Base-by-base conservation (phyloP, 805 yeast genomes). In the Pichia ethanolica region DNA sequence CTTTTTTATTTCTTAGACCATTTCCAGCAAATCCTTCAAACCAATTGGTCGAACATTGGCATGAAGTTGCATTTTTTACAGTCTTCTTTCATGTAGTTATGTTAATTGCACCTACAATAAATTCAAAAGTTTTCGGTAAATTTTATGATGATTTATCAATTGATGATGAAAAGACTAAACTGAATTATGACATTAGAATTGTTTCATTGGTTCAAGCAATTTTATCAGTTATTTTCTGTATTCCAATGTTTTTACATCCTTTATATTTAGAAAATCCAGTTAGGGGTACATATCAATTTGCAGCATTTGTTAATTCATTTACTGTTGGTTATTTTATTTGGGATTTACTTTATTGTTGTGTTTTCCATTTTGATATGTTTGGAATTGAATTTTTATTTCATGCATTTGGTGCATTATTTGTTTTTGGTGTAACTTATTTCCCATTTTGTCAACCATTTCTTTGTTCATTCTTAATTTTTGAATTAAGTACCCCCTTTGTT, bases 401-500 rank as follows among this genome's bases (percentile, higher is more conserved):
- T 63, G 98, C 95, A 0, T 57, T 79, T 39, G 89, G 90, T 1
- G 89, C 98, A 0, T 65, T 89, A 48, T 77, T 77, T 59, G 96
- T 88, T 38, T 87, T 90, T 62, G 59, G 68, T 2, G 66, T 78
- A 46, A 73, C 88, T 2, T 72, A 86, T 52, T 64, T 72, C 34
- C 97, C 97, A 4, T 86, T 82, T 65, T 79, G 88, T 62, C 81
- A 83, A 66, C 84, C 89, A 45, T 84, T 86, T 80, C 77, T 86
- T 30, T 91, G 96, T 1, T 80, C 83, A 25, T 93, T 90, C 64
- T 73, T 93, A 58, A 64, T 86, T 45, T 93, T 86, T 66, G 99
- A 93, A 68, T 75, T 86, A 39, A 84, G 95, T 43, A 87, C 97
- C 2, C 98, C 98, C 8, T 93, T 93, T 68, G 96, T 93, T 53